These are phyloP conservation scores for Tuber indicum DNA, from an alignment of 495 filamentous ascomycete species.

Conservation along the genomic window DNA sequence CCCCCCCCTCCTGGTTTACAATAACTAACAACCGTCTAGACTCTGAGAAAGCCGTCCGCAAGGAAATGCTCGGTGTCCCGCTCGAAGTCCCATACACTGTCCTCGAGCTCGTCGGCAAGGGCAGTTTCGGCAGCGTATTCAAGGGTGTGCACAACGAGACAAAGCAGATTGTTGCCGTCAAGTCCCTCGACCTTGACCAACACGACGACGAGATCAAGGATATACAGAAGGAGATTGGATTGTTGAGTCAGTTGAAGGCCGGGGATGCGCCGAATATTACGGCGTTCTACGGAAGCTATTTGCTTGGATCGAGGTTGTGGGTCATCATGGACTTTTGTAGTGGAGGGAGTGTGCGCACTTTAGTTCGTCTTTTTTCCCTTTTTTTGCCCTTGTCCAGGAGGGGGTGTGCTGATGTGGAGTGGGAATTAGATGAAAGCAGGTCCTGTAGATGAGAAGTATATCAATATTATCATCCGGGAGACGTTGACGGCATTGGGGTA, in stretches of 20 bases:
- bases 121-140: constrained; percentile 91
- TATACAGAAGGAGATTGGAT: constrained; percentile 77
- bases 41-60: constrained; percentile 37
- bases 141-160: constrained; percentile 62
- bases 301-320: constrained; percentile 85
- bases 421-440: constrained; percentile 55
- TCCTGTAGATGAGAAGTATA: constrained; percentile 79
- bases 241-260: constrained; percentile 76
- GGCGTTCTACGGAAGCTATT: constrained; percentile 75
- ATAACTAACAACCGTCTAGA: constrained; percentile 12
- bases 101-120: constrained; percentile 87
- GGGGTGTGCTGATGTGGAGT: not conserved
- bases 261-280: constrained; percentile 85
- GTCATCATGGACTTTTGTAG: constrained; percentile 93
- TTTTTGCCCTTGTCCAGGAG: not conserved
- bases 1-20: not conserved
- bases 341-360: constrained; percentile 86
- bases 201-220: constrained; percentile 71
- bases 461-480: constrained; percentile 82
- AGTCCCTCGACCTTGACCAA: constrained; percentile 92
- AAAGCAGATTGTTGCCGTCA: constrained; percentile 72
- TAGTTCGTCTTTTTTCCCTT: constrained; percentile 49
- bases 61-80: constrained; percentile 42
- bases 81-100: constrained; percentile 60
- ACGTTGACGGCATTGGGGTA: constrained; percentile 75